phyloP scores from a whole-genome alignment of 2,329 filamentous ascomycete species.

The Alternaria gaisen region DNA sequence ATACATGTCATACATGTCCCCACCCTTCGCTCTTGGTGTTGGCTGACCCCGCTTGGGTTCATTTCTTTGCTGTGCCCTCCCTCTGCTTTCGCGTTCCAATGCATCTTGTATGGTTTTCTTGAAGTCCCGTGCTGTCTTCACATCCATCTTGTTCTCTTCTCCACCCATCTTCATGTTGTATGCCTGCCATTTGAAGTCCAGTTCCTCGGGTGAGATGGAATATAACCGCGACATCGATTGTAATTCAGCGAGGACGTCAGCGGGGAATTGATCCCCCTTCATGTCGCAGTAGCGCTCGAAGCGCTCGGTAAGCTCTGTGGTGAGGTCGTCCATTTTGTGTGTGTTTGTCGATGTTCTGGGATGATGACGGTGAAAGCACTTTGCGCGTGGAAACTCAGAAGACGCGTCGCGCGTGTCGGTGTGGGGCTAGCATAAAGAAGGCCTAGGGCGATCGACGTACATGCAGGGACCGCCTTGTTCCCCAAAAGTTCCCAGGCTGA shows the following conservation, averaged over 20 bases:
- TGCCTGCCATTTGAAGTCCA: slow-evolving; percentile 99
- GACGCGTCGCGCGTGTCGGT: slow-evolving; percentile 44
- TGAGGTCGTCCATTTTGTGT: slow-evolving; percentile 59
- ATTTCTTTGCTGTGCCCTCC: slow-evolving; percentile 68
- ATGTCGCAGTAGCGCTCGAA: slow-evolving; percentile 69
- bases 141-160: slow-evolving; percentile 75
- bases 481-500: slow-evolving; percentile 23
- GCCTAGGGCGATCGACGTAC: slow-evolving; percentile 28
- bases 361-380: slow-evolving; percentile 9
- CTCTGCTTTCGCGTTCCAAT: slow-evolving; percentile 78
- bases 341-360: slow-evolving; percentile 12
- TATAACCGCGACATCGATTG: slow-evolving; percentile 87
- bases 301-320: slow-evolving; percentile 65
- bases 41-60: slow-evolving; percentile 69
- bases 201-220: slow-evolving; percentile 80
- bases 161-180: slow-evolving; percentile 94
- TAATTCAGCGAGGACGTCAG: slow-evolving; percentile 82
- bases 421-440: slow-evolving; percentile 21
- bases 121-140: slow-evolving; percentile 77
- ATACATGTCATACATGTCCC: slow-evolving; percentile 84
- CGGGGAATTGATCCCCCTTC: slow-evolving; percentile 65
- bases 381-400: slow-evolving; percentile 23
- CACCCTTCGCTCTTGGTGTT: slow-evolving; percentile 64
- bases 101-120: slow-evolving; percentile 88
- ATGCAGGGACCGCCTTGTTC: slow-evolving; percentile 25